A percentile compares a stretch with the other conserved stretches of the same genome.
Conservation (phyloP, 768 basidiomycete genomes). For the Mycena alexandri region DNA sequence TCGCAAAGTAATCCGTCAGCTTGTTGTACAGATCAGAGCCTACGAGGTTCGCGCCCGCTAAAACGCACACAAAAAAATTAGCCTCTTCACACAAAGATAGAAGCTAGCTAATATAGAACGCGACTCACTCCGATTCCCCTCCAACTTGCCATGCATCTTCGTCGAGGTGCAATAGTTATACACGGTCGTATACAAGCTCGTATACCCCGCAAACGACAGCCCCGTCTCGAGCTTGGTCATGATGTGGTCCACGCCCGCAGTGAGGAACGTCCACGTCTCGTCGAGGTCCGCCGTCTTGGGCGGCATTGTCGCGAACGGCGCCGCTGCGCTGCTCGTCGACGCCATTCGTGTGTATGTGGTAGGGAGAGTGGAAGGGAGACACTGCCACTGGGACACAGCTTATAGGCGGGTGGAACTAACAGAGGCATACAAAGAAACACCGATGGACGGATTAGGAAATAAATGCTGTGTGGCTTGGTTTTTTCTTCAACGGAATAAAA, state of each 20-base stretch:
- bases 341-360: slow-evolving; percentile 2
- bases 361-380: too few relatives aligned
- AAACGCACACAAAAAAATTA: slow-evolving; percentile 30
- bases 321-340: slow-evolving; percentile 32
- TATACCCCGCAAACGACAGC: slow-evolving; percentile 80
- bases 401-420: too few relatives aligned
- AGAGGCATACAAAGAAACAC: too few relatives aligned
- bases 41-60: slow-evolving; percentile 95
- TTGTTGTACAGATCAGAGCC: slow-evolving; percentile 97
- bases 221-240: slow-evolving; percentile 92
- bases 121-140: slow-evolving; percentile 74
- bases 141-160: slow-evolving; percentile 54
- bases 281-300: slow-evolving; percentile 40
- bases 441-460: too few relatives aligned
- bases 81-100: slow-evolving; percentile 9
- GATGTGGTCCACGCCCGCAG: slow-evolving; percentile 83
- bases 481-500: too few relatives aligned
- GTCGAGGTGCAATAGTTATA: slow-evolving; percentile 97
- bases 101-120: slow-evolving; percentile 43
- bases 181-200: slow-evolving; percentile 90
- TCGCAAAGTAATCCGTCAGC: slow-evolving; percentile 89
- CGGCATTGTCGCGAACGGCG: slow-evolving; percentile 38
- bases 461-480: too few relatives aligned
- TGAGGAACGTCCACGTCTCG: slow-evolving; percentile 40
- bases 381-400: too few relatives aligned